A percentile compares a stretch with the other conserved stretches of the same genome.
These are phyloP conservation scores for Eucalyptus grandis DNA, from an alignment of 345 rosid species.

Conservation along the genomic window DNA sequence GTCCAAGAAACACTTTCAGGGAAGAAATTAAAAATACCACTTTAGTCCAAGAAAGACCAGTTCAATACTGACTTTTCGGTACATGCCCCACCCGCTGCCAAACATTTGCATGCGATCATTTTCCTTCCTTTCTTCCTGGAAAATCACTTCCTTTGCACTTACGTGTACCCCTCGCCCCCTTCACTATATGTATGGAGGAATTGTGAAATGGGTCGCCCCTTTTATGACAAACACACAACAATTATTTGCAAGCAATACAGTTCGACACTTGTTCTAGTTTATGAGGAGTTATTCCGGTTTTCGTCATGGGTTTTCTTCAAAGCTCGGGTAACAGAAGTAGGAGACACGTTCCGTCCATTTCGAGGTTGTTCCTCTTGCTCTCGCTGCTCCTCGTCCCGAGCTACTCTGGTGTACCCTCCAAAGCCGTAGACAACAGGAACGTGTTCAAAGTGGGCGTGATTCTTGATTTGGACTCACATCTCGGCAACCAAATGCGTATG, in stretches of 20 bases:
- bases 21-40: too few relatives aligned
- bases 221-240: background rate
- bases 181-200: background rate
- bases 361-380: background rate
- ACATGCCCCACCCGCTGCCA: background rate
- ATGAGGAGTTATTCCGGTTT: background rate
- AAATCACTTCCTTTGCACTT: background rate
- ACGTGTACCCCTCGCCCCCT: background rate
- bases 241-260: background rate
- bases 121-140: background rate
- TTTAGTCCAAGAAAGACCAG: background rate
- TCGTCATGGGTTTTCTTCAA: background rate
- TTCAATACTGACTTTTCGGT: background rate
- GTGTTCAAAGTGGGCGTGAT: conserved; percentile 17
- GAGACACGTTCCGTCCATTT: background rate
- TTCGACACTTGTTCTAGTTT: background rate
- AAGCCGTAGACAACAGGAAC: background rate
- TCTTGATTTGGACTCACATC: conserved; percentile 11
- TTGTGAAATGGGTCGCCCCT: background rate
- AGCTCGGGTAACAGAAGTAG: background rate
- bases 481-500: conserved; percentile 11
- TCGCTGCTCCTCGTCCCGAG: background rate
- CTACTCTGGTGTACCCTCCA: background rate
- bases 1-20: background rate
- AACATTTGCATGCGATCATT: background rate